Conservation (phyloP, 2,329 filamentous ascomycete species). For the Coniochaeta ligniaria region DNA sequence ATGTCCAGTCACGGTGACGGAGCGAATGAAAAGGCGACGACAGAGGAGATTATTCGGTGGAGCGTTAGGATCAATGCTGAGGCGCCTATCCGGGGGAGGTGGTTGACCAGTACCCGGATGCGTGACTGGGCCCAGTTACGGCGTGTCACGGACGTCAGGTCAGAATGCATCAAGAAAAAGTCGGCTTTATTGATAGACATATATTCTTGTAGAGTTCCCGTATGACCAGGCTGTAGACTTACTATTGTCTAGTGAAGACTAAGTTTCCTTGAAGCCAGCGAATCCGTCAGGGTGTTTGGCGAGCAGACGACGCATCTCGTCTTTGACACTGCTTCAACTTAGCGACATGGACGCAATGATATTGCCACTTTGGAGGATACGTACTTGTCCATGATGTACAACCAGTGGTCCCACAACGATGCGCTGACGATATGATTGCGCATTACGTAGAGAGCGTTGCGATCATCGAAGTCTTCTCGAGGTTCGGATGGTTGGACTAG, state of each 20-base stretch:
- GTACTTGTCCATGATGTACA: neutral
- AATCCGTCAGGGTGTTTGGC: neutral
- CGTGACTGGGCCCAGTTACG: too few species aligned
- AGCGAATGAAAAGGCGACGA: constrained; percentile 19
- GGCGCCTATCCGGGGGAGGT: too few species aligned
- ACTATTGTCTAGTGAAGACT: neutral
- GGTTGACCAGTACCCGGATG: too few species aligned
- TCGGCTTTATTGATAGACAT: too few species aligned
- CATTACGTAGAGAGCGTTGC: constrained; percentile 20
- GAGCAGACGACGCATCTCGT: neutral
- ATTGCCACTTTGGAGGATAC: neutral
- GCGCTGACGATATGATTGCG: constrained; percentile 4
- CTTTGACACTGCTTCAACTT: neutral
- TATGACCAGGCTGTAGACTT: too few species aligned
- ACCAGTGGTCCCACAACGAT: neutral
- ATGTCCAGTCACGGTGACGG: constrained; percentile 25
- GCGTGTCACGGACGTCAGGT: too few species aligned
- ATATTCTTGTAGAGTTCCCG: too few species aligned
- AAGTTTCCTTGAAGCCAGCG: neutral
- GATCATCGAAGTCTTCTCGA: constrained; percentile 20
- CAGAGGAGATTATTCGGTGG: constrained; percentile 10
- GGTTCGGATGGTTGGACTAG: constrained; percentile 18
- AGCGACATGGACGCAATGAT: neutral
- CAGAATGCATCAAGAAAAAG: too few species aligned
- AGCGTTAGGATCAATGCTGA: too few species aligned